These are phyloP conservation scores for Trichoderma lentiforme DNA, from an alignment of 2,329 filamentous ascomycete species.

Conservation along the genomic window DNA sequence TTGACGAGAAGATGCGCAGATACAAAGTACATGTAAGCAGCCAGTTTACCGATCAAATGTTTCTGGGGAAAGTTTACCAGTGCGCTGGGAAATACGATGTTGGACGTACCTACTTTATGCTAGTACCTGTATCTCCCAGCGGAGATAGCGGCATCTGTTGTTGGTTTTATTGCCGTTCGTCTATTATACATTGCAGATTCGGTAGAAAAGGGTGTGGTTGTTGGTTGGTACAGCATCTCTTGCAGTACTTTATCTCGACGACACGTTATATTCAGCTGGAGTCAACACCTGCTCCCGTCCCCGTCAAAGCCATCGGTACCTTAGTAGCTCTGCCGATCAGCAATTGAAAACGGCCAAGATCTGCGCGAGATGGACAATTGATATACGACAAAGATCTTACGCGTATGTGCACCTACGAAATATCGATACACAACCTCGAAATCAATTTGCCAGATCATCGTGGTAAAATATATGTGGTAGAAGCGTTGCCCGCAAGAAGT, in stretches of 20 bases:
- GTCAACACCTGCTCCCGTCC: neutral
- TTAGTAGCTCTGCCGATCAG: neutral
- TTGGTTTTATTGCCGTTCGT: neutral
- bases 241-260: neutral
- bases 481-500: neutral
- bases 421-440: neutral
- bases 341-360: neutral
- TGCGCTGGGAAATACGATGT: neutral
- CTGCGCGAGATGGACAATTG: neutral
- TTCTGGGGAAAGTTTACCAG: neutral
- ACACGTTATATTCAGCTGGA: neutral
- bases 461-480: neutral
- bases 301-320: neutral
- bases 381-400: neutral
- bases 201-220: neutral
- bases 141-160: neutral
- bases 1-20: neutral
- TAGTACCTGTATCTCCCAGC: too few relatives aligned
- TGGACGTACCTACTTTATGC: neutral
- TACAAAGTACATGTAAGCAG: neutral
- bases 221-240: neutral
- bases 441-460: neutral
- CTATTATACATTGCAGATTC: neutral
- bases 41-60: neutral
- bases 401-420: neutral